A percentile compares a stretch with the other conserved stretches of the same genome.
phyloP scores from a whole-genome alignment of 2,329 filamentous ascomycete species.

The Arthrobotrys pseudoclavata region DNA sequence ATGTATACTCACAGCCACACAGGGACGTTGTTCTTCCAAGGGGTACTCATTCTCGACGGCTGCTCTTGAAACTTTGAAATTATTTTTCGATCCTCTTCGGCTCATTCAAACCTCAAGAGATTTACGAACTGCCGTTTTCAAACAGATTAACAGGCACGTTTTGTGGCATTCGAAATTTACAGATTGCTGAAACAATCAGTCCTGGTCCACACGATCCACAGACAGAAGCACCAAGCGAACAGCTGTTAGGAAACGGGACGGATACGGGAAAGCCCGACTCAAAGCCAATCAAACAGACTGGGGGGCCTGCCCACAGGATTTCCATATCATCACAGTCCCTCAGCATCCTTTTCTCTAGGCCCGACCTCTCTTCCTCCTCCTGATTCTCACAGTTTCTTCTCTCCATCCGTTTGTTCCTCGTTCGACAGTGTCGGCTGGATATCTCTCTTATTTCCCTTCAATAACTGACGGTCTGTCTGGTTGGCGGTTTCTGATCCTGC shows the following conservation, averaged over 20 bases:
- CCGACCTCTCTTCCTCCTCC: background rate
- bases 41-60: conserved; percentile 41
- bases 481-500: conserved; percentile 49
- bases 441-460: conserved; percentile 24
- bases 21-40: conserved; percentile 2
- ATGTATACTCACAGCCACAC: conserved; percentile 45
- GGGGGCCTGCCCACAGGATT: conserved; percentile 18
- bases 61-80: conserved; percentile 20
- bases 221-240: conserved; percentile 57
- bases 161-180: conserved; percentile 31
- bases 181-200: conserved; percentile 44
- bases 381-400: conserved; percentile 5
- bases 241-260: conserved; percentile 53
- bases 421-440: conserved; percentile 52
- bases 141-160: conserved; percentile 43
- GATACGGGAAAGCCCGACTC: conserved; percentile 45
- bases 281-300: conserved; percentile 45
- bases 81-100: conserved; percentile 24
- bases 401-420: conserved; percentile 11
- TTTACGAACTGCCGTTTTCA: conserved; percentile 26
- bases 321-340: conserved; percentile 39
- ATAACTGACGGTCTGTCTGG: conserved; percentile 35
- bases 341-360: conserved; percentile 14
- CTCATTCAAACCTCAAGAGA: conserved; percentile 25
- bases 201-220: conserved; percentile 50